These are phyloP conservation scores for Penicillium verrucosum DNA, from an alignment of 2,329 filamentous ascomycete species.

Conservation along the genomic window DNA sequence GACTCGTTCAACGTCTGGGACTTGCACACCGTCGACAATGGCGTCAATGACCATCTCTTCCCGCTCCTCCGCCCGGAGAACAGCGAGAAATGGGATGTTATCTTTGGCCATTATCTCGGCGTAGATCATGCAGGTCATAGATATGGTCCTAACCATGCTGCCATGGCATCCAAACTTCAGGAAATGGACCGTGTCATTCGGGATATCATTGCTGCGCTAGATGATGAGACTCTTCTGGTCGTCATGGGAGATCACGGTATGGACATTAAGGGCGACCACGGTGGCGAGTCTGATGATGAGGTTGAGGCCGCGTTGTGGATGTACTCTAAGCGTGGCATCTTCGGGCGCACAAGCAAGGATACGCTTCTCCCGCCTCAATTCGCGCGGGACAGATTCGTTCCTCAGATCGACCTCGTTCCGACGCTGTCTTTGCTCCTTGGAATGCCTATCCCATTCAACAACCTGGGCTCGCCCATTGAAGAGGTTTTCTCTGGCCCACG, in stretches of 20 bases:
- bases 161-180: constrained; percentile 83
- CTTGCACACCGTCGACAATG: constrained; percentile 92
- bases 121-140: constrained; percentile 97
- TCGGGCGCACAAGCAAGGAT: constrained; percentile 69
- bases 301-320: constrained; percentile 95
- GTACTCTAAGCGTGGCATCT: constrained; percentile 85
- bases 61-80: constrained; percentile 69
- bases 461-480: constrained; percentile 85
- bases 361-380: constrained; percentile 57
- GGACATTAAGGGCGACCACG: constrained; percentile 95
- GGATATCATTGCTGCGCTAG: constrained; percentile 66
- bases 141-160: constrained; percentile 87
- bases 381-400: constrained; percentile 70
- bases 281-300: constrained; percentile 96
- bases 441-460: constrained; percentile 93
- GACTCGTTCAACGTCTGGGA: constrained; percentile 99
- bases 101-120: constrained; percentile 89
- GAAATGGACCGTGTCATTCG: constrained; percentile 86
- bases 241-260: constrained; percentile 99
- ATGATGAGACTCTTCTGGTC: constrained; percentile 82
- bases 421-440: constrained; percentile 85
- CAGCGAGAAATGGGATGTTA: constrained; percentile 78
- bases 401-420: constrained; percentile 92
- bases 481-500: constrained; percentile 78
- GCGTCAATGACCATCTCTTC: constrained; percentile 79